A percentile compares a stretch with the other conserved stretches of the same genome.
These are phyloP conservation scores for Metarhizium humberi DNA, from an alignment of 2,329 filamentous ascomycete species.

Conservation along the genomic window DNA sequence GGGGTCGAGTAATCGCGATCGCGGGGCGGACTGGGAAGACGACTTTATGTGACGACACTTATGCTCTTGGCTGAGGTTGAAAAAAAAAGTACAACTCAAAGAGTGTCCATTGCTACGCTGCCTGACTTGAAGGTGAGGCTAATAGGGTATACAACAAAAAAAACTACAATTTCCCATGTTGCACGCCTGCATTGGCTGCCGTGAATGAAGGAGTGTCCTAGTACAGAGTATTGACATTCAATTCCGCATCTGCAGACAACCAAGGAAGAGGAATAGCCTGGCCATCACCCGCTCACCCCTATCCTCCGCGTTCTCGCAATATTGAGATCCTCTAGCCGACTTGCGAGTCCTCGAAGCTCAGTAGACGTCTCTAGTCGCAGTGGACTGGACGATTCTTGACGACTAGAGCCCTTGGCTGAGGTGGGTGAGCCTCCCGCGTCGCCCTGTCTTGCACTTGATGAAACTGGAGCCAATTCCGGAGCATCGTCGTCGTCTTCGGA, in stretches of 20 bases:
- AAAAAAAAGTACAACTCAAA: background rate
- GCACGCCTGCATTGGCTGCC: background rate
- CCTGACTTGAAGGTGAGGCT: background rate
- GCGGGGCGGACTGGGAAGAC: conserved; percentile 68
- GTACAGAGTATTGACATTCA: no score
- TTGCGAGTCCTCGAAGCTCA: conserved; percentile 18
- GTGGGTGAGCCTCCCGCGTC: background rate
- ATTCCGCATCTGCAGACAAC: no score
- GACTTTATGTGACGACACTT: conserved; percentile 69
- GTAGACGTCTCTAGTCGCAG: conserved; percentile 17
- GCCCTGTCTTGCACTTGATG: conserved; percentile 5
- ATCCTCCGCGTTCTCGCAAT: conserved; percentile 20
- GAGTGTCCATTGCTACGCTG: background rate
- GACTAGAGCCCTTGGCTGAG: conserved; percentile 6
- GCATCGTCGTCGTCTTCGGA: conserved; percentile 17
- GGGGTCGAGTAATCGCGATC: conserved; percentile 74
- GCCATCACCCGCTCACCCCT: conserved; percentile 15
- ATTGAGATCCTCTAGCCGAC: conserved; percentile 23
- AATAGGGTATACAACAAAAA: no score
- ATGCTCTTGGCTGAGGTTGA: background rate
- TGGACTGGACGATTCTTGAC: conserved; percentile 16
- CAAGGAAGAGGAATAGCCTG: background rate
- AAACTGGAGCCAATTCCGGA: background rate
- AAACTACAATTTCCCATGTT: background rate
- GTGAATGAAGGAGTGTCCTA: background rate